These are phyloP conservation scores for Helicocarpus griseus DNA, from an alignment of 2,329 filamentous ascomycete species.

Conservation along the genomic window DNA sequence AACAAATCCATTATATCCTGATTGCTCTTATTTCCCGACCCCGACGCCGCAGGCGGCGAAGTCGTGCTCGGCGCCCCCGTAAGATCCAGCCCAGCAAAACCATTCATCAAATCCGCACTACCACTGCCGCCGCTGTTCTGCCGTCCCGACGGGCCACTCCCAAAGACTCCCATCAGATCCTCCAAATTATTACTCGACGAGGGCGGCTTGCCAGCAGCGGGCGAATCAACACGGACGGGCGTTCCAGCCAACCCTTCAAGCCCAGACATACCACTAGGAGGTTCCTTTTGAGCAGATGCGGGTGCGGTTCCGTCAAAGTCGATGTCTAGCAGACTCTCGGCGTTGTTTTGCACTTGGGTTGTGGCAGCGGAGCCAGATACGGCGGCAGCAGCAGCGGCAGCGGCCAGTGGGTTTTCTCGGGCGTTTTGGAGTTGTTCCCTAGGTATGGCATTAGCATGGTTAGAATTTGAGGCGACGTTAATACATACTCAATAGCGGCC, in stretches of 20 bases:
- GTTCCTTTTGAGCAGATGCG: slow-evolving; percentile 66
- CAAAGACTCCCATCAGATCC: slow-evolving; percentile 68
- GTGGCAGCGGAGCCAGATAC: slow-evolving; percentile 45
- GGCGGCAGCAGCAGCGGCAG: slow-evolving; percentile 61
- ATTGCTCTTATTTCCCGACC: slow-evolving; percentile 33
- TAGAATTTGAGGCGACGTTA: not conserved
- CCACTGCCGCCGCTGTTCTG: slow-evolving; percentile 21
- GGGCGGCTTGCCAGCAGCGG: slow-evolving; percentile 26
- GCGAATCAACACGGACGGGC: slow-evolving; percentile 41
- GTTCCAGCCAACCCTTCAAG: slow-evolving; percentile 47
- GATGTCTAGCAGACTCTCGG: slow-evolving; percentile 92
- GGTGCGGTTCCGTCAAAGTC: slow-evolving; percentile 91
- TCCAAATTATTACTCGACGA: slow-evolving; percentile 55
- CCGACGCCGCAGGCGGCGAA: slow-evolving; percentile 15
- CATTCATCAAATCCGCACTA: slow-evolving; percentile 58
- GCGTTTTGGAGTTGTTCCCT: slow-evolving; percentile 84
- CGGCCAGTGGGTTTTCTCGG: slow-evolving; percentile 87
- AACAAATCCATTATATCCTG: slow-evolving; percentile 49
- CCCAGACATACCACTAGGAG: slow-evolving; percentile 55
- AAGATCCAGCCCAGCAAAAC: slow-evolving; percentile 74
- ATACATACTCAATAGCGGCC: slow-evolving; percentile 70
- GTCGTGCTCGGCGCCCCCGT: slow-evolving; percentile 36
- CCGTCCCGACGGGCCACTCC: slow-evolving; percentile 36
- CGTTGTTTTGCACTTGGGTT: slow-evolving; percentile 56
- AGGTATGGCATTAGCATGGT: slow-evolving; percentile 14